phyloP scores from a whole-genome alignment of 2,329 filamentous ascomycete species.

The Colletotrichum tabaci region DNA sequence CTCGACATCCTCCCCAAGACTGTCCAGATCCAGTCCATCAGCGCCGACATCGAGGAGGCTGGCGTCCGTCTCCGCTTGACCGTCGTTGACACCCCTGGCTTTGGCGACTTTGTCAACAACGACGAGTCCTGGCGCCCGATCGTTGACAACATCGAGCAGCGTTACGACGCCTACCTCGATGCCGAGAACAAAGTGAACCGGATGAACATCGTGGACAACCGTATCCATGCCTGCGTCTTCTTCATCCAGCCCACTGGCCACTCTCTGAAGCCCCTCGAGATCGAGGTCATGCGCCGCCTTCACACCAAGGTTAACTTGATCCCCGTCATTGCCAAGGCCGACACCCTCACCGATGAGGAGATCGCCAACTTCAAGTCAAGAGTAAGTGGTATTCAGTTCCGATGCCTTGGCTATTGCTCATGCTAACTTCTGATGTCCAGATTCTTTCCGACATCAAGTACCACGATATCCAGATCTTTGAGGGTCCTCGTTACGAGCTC shows the following conservation, averaged over 20 bases:
- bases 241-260: constrained; percentile 99
- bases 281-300: constrained; percentile 98
- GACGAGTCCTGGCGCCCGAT: constrained; percentile 99
- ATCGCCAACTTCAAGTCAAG: constrained; percentile 94
- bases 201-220: constrained; percentile 99
- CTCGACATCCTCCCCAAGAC: constrained; percentile 99
- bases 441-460: constrained; percentile 97
- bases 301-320: constrained; percentile 99
- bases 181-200: constrained; percentile 99
- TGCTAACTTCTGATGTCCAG: constrained; percentile 61
- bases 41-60: constrained; percentile 97
- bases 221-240: constrained; percentile 98
- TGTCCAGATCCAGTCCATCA: constrained; percentile 94
- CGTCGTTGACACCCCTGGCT: constrained; percentile 97
- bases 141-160: constrained; percentile 99
- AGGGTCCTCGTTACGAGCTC: constrained; percentile 97
- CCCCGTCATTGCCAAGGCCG: constrained; percentile 98
- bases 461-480: constrained; percentile 99
- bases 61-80: constrained; percentile 96
- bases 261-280: constrained; percentile 97
- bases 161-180: constrained; percentile 97
- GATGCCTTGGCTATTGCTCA: not conserved
- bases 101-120: constrained; percentile 99
- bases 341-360: constrained; percentile 98
- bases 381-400: constrained; percentile 70